Evolutionary conservation across 1,139 yeast genomes (phyloP), one percentile per base, ranked within the genome.

Genomic region (Debaryomycetaceae sp.): DNA sequence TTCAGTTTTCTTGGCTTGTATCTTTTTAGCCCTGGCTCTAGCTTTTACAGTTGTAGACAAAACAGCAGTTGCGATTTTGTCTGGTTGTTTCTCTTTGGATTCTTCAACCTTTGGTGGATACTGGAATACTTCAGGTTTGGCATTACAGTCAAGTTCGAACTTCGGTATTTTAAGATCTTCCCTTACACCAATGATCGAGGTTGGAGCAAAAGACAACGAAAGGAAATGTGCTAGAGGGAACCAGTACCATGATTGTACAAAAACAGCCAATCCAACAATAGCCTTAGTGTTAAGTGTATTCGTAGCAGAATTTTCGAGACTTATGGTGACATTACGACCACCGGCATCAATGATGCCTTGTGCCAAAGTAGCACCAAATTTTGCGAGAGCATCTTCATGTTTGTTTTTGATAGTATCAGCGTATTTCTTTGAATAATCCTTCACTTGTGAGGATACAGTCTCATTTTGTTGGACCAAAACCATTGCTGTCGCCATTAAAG

Each of bases 311-410:
- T 92, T 87, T 63, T 92, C 98, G 42, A 92, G 73, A 51, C 86
- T 86, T 49, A 92, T 89, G 1, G 98, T 91, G n/a, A 87, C 95
- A 56, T 94, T 92, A 61, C 98, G 81, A 16, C 99, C 99, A 66
- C 98, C 98, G 11, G 98, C 98, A 67, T 92, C 98, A 61, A 94
- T 83, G 50, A 92, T 92, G 63, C 99, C 98, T 68, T 91, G 98
- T 9, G 97, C 92, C 40, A 94, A 71, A 15, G 97, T 88, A 31
- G 98, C 98, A 59, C 99, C 99, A 64, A 91, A 92, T 66, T 89
- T 91, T 34, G 98, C 96, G 65, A 94, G 78, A 5, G 96, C 96
- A 65, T 92, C 98, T 65, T 91, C 97, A 53, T 88, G 95, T 65
- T 92, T 94, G 55, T 84, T 87, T 35, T 83, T 73, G 44, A 91